These are phyloP conservation scores for Penicillium bovifimosum DNA, from an alignment of 495 filamentous ascomycete genomes.

Conservation along the genomic window DNA sequence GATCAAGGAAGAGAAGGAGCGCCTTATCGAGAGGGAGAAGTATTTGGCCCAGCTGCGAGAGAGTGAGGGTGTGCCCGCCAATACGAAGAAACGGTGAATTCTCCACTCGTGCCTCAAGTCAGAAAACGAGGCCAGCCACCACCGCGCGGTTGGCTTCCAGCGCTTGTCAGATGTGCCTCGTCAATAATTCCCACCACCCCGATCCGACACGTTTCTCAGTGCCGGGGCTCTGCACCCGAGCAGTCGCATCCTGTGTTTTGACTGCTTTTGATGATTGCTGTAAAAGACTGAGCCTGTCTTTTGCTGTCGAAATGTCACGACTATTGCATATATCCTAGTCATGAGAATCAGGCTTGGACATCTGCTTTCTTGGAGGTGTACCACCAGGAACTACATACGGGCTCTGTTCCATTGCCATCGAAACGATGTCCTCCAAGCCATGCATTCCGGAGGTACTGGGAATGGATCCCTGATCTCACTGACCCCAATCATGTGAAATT, in stretches of 20 bases:
- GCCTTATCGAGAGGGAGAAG: conserved; percentile 56
- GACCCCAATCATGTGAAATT: background rate
- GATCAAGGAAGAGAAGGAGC: conserved; percentile 61
- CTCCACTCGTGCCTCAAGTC: background rate
- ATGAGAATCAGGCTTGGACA: background rate
- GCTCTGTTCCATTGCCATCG: background rate
- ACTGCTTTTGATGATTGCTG: background rate
- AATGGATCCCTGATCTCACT: background rate
- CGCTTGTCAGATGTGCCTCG: background rate
- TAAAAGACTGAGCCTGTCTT: background rate
- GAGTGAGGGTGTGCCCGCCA: conserved; percentile 39
- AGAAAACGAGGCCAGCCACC: background rate
- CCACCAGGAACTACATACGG: background rate
- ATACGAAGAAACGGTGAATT: conserved; percentile 40
- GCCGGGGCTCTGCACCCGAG: background rate
- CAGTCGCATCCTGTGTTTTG: background rate
- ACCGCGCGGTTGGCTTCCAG: background rate
- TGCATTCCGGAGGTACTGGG: background rate
- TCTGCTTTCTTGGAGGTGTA: background rate
- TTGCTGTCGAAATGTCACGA: background rate
- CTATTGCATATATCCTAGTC: background rate
- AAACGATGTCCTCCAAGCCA: background rate
- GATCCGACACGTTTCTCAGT: background rate
- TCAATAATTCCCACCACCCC: background rate
- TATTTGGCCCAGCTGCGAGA: conserved; percentile 59